These are phyloP conservation scores for Lichtheimia corymbifera DNA, from an alignment of 371 early-diverging fungal species.

Conservation along the genomic window DNA sequence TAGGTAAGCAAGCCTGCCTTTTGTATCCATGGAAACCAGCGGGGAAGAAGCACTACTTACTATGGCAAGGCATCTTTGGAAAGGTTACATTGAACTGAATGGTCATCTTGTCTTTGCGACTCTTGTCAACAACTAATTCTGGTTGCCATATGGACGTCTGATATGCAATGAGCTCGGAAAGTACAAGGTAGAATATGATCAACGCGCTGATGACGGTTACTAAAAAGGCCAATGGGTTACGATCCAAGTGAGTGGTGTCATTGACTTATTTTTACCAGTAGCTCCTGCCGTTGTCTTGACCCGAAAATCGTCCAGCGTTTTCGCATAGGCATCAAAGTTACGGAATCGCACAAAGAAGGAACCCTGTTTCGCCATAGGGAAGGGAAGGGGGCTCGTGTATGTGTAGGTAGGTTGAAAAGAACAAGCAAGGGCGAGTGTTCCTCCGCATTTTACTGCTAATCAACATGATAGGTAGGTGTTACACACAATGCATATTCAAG, in stretches of 20 bases:
- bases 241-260: neutral
- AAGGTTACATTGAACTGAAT: constrained; percentile 92
- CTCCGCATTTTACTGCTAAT: too few relatives aligned
- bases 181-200: constrained; percentile 72
- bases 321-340: constrained; percentile 93
- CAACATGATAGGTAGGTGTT: too few relatives aligned
- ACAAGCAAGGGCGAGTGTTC: too few relatives aligned
- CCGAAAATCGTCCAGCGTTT: constrained; percentile 94
- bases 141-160: constrained; percentile 66
- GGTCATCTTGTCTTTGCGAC: constrained; percentile 84
- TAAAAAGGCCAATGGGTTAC: constrained; percentile 12
- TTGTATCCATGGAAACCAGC: neutral
- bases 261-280: constrained; percentile 48
- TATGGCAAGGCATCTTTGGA: constrained; percentile 87
- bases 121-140: constrained; percentile 82
- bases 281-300: constrained; percentile 89
- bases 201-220: constrained; percentile 81
- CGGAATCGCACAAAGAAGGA: constrained; percentile 51
- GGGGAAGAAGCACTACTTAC: constrained; percentile 44
- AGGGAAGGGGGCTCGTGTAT: too few relatives aligned
- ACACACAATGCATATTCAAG: too few relatives aligned
- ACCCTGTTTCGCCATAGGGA: constrained; percentile 35
- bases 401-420: too few relatives aligned
- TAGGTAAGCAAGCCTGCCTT: too few relatives aligned
- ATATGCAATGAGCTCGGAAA: constrained; percentile 86